Evolutionary conservation across 2,329 filamentous ascomycete species (phyloP).

Genomic region (Aspergillus felis): DNA sequence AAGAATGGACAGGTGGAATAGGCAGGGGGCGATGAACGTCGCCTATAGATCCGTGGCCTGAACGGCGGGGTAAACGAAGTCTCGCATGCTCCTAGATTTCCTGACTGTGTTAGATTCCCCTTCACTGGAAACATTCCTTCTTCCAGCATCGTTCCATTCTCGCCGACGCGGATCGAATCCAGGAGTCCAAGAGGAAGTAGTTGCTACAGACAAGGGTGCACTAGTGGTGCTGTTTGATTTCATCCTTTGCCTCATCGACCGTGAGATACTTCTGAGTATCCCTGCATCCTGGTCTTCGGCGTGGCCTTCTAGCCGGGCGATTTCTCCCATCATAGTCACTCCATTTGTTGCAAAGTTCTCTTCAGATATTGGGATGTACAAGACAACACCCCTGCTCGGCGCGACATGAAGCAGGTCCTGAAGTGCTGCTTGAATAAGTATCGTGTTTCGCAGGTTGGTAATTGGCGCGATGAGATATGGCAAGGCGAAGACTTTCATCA

Average conservation of each 20-base stretch:
- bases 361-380: conserved; percentile 66
- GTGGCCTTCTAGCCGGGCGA: conserved; percentile 55
- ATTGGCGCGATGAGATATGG: conserved; percentile 65
- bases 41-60: conserved; percentile 2
- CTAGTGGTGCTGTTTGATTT: conserved; percentile 29
- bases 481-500: conserved; percentile 68
- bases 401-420: conserved; percentile 65
- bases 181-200: conserved; percentile 15
- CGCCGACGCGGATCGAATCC: conserved; percentile 1
- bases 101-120: conserved; percentile 14
- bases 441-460: conserved; percentile 76
- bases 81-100: conserved; percentile 23
- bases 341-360: conserved; percentile 69
- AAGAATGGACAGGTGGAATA: not conserved
- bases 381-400: conserved; percentile 65
- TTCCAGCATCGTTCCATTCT: conserved; percentile 3
- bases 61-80: conserved; percentile 13
- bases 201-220: conserved; percentile 20
- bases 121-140: conserved; percentile 2
- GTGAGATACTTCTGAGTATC: conserved; percentile 38
- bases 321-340: conserved; percentile 64
- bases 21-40: conserved; percentile 4
- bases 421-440: conserved; percentile 72
- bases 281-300: conserved; percentile 40
- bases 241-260: conserved; percentile 36